Evolutionary conservation across 176 grass and related monocot species (phyloP), one percentile per base, ranked within the genome.

Genomic region (Chloris gayana): DNA sequence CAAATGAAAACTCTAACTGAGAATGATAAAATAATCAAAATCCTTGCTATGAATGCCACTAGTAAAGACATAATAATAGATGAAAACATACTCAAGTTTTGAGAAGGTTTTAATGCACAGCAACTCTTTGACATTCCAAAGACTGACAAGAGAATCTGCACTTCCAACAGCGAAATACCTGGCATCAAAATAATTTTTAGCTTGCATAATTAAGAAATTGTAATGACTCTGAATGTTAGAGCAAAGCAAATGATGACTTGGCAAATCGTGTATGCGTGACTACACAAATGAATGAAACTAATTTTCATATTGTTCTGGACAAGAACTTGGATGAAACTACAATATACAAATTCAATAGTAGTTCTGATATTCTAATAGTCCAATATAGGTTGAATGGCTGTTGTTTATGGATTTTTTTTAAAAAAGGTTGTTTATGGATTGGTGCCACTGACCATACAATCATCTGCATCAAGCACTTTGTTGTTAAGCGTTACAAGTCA

Each of bases 111-210:
- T 87, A 75, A 93, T 73, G 76, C 97, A 99, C 62, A 99, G 72
- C 83, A 99, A 89, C 56, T 93, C 93, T 81, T 95, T 93, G 70
- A 95, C 87, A 82, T 95, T 78, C 97, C 97, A 99, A 66, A 99
- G 92, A 82, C 97, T 99, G 44, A 99, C 97, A 31, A 99, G 91
- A 69, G 97, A 99, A 91, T 99, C 97, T 76, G 97, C 93, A 90
- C 97, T 99, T 84, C 97, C 97, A 82, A 99, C 93, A 84, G 97
- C 97, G 37, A 99, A 95, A 83, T 95, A 99, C 72, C 97, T 97
- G 69, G 41, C 77, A 91, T 57, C 68, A 58, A 58, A 82, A 85
- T 31, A 89, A 62, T 73, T 21, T 82, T 79, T 86, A 82, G 78
- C 68, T 78, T 17, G 0, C 31, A 72, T 72, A 39, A 77, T 57